Evolutionary conservation across 192 early-diverging fungal species (phyloP).

Genomic region (Linnemannia zychae): DNA sequence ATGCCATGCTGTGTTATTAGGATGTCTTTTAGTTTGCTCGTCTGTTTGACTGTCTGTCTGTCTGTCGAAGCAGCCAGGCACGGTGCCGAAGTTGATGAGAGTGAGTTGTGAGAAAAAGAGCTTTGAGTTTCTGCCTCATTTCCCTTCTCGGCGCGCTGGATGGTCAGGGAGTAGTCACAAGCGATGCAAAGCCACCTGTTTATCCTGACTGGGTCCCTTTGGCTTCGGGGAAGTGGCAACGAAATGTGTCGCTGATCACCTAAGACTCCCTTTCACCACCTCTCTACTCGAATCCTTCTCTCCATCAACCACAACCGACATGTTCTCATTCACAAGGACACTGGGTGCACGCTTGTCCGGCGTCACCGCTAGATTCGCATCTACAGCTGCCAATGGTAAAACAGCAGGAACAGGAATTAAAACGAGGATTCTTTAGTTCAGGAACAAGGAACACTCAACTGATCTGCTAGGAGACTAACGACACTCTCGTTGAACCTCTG

Average conservation of each 20-base stretch:
- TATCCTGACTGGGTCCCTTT: not conserved
- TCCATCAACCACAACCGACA: not conserved
- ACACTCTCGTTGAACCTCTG: not conserved
- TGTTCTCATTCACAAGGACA: conserved; percentile 52
- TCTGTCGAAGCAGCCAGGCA: not conserved
- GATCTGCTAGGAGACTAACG: conserved; percentile 9
- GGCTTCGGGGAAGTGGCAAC: not conserved
- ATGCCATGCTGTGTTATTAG: conserved; percentile 11
- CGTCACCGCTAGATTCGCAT: conserved; percentile 42
- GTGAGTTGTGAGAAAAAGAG: not conserved
- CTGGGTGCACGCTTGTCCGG: conserved; percentile 45
- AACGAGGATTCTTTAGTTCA: not conserved
- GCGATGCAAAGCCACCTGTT: conserved; percentile 26
- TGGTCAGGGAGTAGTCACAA: not conserved
- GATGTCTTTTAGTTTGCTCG: not conserved
- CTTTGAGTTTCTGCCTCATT: not conserved
- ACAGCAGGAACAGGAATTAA: not conserved
- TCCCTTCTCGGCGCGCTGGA: not conserved
- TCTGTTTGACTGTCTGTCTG: not conserved
- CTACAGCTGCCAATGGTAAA: conserved; percentile 54
- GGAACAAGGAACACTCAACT: not conserved
- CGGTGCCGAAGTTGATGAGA: not conserved
- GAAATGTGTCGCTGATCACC: not conserved
- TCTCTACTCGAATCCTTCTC: not conserved
- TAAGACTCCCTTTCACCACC: not conserved